Conservation (phyloP, 805 yeast species). For the Metschnikowia continentalis region DNA sequence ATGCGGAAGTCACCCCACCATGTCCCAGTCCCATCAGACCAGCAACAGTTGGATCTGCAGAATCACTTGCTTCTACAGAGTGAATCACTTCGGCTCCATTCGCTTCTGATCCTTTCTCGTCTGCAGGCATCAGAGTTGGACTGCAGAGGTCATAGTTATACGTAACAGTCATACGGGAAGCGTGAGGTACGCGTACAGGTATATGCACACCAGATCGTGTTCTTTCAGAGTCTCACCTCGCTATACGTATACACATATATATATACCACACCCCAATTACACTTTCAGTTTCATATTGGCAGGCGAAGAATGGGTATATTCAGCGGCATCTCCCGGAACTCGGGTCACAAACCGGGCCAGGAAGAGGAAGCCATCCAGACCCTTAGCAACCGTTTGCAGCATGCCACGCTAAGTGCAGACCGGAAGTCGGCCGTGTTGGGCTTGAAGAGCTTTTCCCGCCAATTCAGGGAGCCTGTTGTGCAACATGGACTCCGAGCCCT, state of each 20-base stretch:
- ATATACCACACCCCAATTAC: neutral
- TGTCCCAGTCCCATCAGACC: too few relatives aligned
- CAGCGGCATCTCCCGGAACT: slow-evolving; percentile 33
- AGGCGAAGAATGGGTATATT: slow-evolving; percentile 29
- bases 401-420: slow-evolving; percentile 78
- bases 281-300: neutral
- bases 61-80: too few relatives aligned
- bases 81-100: too few relatives aligned
- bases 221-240: neutral
- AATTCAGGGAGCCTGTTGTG: slow-evolving; percentile 84
- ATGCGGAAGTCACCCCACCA: too few relatives aligned
- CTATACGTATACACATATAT: neutral
- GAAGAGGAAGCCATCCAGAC: slow-evolving; percentile 86
- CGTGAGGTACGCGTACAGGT: neutral
- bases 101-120: too few relatives aligned
- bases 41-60: too few relatives aligned
- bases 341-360: slow-evolving; percentile 33
- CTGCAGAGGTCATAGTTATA: neutral
- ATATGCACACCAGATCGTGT: neutral
- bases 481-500: slow-evolving; percentile 80
- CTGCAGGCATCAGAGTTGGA: too few relatives aligned
- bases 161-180: neutral
- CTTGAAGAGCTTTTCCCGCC: slow-evolving; percentile 81
- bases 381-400: slow-evolving; percentile 79
- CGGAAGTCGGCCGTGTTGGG: slow-evolving; percentile 89